Base-by-base conservation (phyloP, 371 early-diverging fungal genomes). In the Mortierella sp. region DNA sequence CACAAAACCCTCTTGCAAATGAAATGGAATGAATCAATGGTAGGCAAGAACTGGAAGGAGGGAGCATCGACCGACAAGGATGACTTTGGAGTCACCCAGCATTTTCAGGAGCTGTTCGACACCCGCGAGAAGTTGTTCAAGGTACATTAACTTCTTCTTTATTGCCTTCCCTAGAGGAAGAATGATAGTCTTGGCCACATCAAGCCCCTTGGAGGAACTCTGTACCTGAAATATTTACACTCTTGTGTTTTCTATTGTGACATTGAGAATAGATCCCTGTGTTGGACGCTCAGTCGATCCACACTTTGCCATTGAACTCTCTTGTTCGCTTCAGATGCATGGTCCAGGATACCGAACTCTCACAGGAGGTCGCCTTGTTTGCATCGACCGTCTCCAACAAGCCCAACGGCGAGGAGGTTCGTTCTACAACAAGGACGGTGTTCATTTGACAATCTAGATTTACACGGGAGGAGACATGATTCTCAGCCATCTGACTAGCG, bases 261-360 rank as follows among this genome's bases (percentile, higher is more conserved):
- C 28, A 38, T 58, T 16, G 31, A 19, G 16, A 63, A 63, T 83
- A 93, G 91, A 91, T 93, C 52, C 91, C 92, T 68, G 80, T 90
- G 50, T 75, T 93, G 26, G 91, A 91, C 76, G 81, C 88, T 31
- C 72, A 77, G 5, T 85, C 90, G 74, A 85, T 90, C 55, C 76
- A 84, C 48, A 79, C 75, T 34, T 73, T 92, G 14, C 89, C 91
- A 19, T 63, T 89, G 76, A 87, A 92, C 76, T 86, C 91, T 6
- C 82, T 94, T 26, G 92, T 94, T 26, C 89, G 94, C 11, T 93
- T 94, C 76, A 88, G 92, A 72, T 92, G 93, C 83, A 94, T 94
- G 94, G 88, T 93, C 31, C 94, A 94, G 79, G 94, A 94, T 76
- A 92, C 92, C 16, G 91, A 92, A 38, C 89, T 94, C 28, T 93